Base-by-base conservation (phyloP, 73 alveolate genomes). In the Paramecium biaurelia region DNA sequence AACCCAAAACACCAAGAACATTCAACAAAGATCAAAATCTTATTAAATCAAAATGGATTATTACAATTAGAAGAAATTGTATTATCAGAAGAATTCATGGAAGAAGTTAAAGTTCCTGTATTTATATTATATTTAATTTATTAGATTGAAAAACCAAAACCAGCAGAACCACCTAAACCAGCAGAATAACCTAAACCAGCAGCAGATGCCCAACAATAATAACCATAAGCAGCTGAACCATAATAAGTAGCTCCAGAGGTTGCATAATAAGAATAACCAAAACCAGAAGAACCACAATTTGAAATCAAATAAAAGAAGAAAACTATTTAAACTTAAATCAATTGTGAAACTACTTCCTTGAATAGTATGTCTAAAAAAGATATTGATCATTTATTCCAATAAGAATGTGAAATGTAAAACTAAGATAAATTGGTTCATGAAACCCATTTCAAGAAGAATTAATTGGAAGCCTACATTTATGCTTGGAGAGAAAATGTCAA, bases 401-500 rank as follows among this genome's bases (percentile, higher is more conserved):
- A 45, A n/a, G 98, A 96, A 85, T 74, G 86, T 21, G 92, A 79
- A 15, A 56, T 86, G 94, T 38, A 85, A 57, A 59, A 92, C 12
- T 86, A 74, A 47, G 99, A 96, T 85, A 72, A 86, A 28, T 57
- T 85, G 45, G 68, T 95, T 45, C 86, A 85, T 7, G 95, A 95
- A 21, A 72, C 96, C 53, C 93, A 92, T 76, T 92, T 93, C 38
- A 92, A 85, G 86, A 96, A 92, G 93, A 96, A 96, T 85, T 93
- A 96, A 58, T 86, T 96, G 32, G 99, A 96, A 82, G 70, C 96
- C 10, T 96, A 89, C 89, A 94, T 94, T 63, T 96, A 96, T 79
- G 96, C 96, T 9, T 85, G 92, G 96, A 96, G 97, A 87, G 92
- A 92, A 68, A 74, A 53, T 53, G 57, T 96, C 12, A 92, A 94